Conservation (phyloP, 768 basidiomycete genomes). For the Pleurotus djamor region DNA sequence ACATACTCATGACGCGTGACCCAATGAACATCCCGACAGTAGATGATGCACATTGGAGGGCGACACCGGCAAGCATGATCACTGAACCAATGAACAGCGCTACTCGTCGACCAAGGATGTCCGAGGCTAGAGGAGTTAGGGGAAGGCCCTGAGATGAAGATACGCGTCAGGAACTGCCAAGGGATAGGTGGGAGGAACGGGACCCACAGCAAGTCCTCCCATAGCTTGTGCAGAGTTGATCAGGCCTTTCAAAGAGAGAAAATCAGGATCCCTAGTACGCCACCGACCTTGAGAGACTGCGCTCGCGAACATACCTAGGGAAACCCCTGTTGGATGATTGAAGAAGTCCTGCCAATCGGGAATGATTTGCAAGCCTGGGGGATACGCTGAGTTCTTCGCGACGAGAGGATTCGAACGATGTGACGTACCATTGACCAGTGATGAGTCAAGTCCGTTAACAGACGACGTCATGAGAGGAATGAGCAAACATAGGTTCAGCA, state of each 20-base stretch:
- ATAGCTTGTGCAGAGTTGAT: slow-evolving; percentile 67
- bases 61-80: slow-evolving; percentile 66
- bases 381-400: no score
- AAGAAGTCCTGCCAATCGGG: slow-evolving; percentile 63
- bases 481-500: slow-evolving; percentile 56
- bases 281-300: no score
- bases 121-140: slow-evolving; percentile 59
- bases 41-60: slow-evolving; percentile 46
- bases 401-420: no score
- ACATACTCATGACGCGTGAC: slow-evolving; percentile 50
- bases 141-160: slow-evolving; percentile 49
- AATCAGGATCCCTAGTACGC: no score
- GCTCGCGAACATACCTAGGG: slow-evolving; percentile 34
- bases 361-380: slow-evolving; percentile 62
- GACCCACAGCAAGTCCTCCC: slow-evolving; percentile 46
- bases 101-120: slow-evolving; percentile 57
- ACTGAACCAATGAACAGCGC: slow-evolving; percentile 59
- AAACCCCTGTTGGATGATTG: slow-evolving; percentile 45
- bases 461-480: slow-evolving; percentile 65
- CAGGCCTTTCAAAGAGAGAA: slow-evolving; percentile 38
- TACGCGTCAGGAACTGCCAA: neutral
- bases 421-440: slow-evolving; percentile 50
- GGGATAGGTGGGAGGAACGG: neutral
- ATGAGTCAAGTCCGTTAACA: slow-evolving; percentile 68
- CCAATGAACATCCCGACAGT: slow-evolving; percentile 52